phyloP scores from a whole-genome alignment of 352 stramenopile species.

The Globisporangium rhizosaccharum region DNA sequence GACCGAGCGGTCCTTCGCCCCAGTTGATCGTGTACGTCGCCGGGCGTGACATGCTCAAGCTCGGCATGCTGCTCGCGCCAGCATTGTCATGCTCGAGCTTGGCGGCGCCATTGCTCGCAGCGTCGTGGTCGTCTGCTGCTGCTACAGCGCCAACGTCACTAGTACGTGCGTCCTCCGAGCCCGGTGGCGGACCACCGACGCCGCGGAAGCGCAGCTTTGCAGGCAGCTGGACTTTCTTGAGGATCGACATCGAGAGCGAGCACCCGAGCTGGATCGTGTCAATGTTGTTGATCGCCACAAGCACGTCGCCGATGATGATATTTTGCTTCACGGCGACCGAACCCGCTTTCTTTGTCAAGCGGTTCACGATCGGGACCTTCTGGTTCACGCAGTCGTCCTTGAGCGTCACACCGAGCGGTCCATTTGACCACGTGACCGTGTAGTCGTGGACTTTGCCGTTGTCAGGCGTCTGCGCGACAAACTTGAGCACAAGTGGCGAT shows the following conservation, averaged over 20 bases:
- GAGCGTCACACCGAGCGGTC: constrained; percentile 74
- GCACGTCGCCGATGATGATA: constrained; percentile 80
- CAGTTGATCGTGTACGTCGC: constrained; percentile 74
- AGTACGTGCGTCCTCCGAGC: constrained; percentile 19
- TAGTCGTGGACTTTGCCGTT: constrained; percentile 80
- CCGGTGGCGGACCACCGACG: constrained; percentile 52
- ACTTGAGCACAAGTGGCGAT: constrained; percentile 83
- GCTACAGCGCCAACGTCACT: constrained; percentile 1
- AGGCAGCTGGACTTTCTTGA: constrained; percentile 85
- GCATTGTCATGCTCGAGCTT: constrained; percentile 19
- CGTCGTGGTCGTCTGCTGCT: constrained; percentile 7
- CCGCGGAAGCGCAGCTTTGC: constrained; percentile 81
- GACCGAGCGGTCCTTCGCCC: constrained; percentile 68
- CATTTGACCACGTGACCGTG: constrained; percentile 85
- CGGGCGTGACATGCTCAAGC: constrained; percentile 52
- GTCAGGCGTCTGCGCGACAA: constrained; percentile 46
- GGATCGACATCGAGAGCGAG: constrained; percentile 84
- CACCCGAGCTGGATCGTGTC: constrained; percentile 85
- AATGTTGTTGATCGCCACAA: constrained; percentile 88
- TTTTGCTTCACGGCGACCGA: constrained; percentile 87
- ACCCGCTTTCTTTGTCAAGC: constrained; percentile 79
- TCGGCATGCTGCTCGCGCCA: constrained; percentile 19
- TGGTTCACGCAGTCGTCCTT: constrained; percentile 83
- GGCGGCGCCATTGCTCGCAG: constrained; percentile 16
- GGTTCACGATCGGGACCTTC: constrained; percentile 85